Conservation (phyloP, 1,284 basidiomycete species). For the Meripilus lineatus region DNA sequence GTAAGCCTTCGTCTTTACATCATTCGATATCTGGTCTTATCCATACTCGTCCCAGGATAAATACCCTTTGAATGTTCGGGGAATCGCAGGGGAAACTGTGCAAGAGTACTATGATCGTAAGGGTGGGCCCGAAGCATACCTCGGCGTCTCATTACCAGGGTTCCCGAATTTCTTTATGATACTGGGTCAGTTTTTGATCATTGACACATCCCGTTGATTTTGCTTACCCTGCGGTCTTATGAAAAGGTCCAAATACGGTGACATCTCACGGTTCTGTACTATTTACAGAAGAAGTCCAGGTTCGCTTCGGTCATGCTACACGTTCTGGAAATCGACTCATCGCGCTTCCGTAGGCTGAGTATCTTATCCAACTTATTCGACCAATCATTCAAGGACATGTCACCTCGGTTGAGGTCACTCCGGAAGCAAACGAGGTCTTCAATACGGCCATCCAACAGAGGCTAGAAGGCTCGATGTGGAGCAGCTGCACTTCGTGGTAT, state of each 20-base stretch:
- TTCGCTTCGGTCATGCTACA: no score
- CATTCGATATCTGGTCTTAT: no score
- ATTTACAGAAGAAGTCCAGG: no score
- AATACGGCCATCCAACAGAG: conserved; percentile 40
- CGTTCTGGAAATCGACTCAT: no score
- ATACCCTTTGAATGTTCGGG: conserved; percentile 28
- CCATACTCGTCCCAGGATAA: conserved; percentile 23
- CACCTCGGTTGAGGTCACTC: conserved; percentile 41
- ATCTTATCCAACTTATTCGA: conserved; percentile 41
- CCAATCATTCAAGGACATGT: conserved; percentile 42
- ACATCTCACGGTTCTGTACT: no score
- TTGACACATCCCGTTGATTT: no score
- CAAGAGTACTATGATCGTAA: conserved; percentile 33
- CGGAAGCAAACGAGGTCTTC: conserved; percentile 38
- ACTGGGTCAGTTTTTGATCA: conserved; percentile 46
- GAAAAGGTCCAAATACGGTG: conserved; percentile 45
- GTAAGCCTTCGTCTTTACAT: no score
- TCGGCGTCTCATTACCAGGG: conserved; percentile 34
- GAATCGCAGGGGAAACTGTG: conserved; percentile 26
- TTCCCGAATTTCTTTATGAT: conserved; percentile 30
- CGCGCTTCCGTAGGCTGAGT: conserved; percentile 43
- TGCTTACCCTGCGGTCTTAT: no score
- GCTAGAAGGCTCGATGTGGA: conserved; percentile 1
- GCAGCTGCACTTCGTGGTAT: conserved; percentile 5
- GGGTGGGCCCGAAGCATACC: conserved; percentile 36